phyloP scores from a whole-genome alignment of 345 rosid species.

The Carallia pectinifolia region DNA sequence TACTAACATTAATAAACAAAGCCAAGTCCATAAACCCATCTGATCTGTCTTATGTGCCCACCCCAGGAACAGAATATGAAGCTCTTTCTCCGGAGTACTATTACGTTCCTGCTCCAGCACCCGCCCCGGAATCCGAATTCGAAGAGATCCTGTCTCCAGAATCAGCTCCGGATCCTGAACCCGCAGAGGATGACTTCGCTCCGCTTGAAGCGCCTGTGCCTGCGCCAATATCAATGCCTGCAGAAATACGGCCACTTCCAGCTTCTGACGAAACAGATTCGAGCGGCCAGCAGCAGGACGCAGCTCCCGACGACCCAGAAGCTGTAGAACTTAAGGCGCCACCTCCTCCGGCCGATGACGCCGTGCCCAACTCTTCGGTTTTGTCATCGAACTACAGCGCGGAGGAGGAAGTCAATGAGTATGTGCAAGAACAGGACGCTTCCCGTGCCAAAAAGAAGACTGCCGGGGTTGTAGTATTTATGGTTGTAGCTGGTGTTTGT shows the following conservation, averaged over 20 bases:
- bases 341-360: not conserved
- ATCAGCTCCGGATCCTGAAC: not conserved
- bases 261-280: no score
- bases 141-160: not conserved
- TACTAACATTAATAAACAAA: not conserved
- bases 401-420: not conserved
- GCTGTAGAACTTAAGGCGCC: not conserved
- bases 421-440: not conserved
- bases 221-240: not conserved
- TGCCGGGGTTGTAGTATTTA: not conserved
- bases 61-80: not conserved
- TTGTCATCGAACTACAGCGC: not conserved
- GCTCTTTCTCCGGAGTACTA: not conserved
- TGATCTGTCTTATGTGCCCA: not conserved
- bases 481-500: not conserved
- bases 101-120: not conserved
- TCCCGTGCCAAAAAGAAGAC: not conserved
- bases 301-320: not conserved
- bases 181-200: not conserved
- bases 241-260: no score
- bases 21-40: not conserved
- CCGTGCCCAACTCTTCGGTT: not conserved
- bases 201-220: not conserved
- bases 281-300: not conserved
- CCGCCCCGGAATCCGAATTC: not conserved